phyloP scores from a whole-genome alignment of 176 grass and related monocot species.

The Triticum aestivum region IWGSC_CS_RefSeq_v2.1 NC_057811.1:458245939-458246438 shows the following conservation, averaged over 20 bases:
- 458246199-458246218: too few relatives aligned
- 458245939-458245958: background rate
- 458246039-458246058: conserved; percentile 36
- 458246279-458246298: conserved; percentile 57
- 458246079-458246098: conserved; percentile 67
- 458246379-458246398: conserved; percentile 65
- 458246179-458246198: background rate
- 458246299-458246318: conserved; percentile 64
- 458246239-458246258: conserved; percentile 34
- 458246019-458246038: conserved; percentile 21
- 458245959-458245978: background rate
- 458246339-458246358: conserved; percentile 17
- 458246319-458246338: conserved; percentile 18
- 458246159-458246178: conserved; percentile 43
- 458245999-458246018: conserved; percentile 8
- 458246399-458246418: conserved; percentile 60
- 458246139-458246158: conserved; percentile 60
- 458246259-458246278: conserved; percentile 57
- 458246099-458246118: conserved; percentile 45
- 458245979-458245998: background rate
- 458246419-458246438: conserved; percentile 92
- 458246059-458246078: conserved; percentile 76
- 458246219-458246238: background rate
- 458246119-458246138: conserved; percentile 84
- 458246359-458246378: background rate